Evolutionary conservation across 495 filamentous ascomycete genomes (phyloP), one percentile per base, ranked within the genome.

Genomic region (Sabuloglossum arenarium): DNA sequence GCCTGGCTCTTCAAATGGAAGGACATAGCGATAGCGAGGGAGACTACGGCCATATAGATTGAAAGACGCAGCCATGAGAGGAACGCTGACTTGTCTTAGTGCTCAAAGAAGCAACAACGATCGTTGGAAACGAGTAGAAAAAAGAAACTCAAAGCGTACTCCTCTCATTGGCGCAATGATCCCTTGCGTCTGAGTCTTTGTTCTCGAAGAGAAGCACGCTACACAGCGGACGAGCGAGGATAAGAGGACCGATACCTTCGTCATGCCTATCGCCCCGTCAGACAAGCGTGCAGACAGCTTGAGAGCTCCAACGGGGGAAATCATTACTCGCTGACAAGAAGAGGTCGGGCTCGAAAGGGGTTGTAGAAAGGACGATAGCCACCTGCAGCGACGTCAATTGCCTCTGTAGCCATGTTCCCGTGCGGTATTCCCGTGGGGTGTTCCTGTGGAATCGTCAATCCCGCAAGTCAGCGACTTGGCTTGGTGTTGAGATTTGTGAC

Each of bases 11-110:
- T 85, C 47, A 98, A 78, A 61, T 98, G 89, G 67, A 98, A 97
- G 8, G 88, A 94, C 39, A 94, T 75, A 9, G 91, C 76, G 59
- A 98, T 94, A 42, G 91, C 91, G 19, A 90, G 72, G 9, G 86
- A 78, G 21, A 97, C 90, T 31, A 98, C 71, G 55, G 87, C 77
- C 73, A 98, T 83, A 71, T 94, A 95, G 62, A 96, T 78, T 19
- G 85, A 82, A 5, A 98, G 78, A 3, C 91, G 81, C 4, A 98
- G 81, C 78, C 89, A 96, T 21, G 93, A 96, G 53, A 98, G 82
- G 64, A 97, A 98, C 21, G 84, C 53, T 63, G 37, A 19, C 27
- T n/a, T n/a, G 24, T 3, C 14, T n/a, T 10, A 30, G 50, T 49
- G 45, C 19, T 23, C 23, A 43, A 52, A 29, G 21, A 5, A 54